Conservation (phyloP, 2,329 filamentous ascomycete genomes). For the Epichloe bromicola region DNA sequence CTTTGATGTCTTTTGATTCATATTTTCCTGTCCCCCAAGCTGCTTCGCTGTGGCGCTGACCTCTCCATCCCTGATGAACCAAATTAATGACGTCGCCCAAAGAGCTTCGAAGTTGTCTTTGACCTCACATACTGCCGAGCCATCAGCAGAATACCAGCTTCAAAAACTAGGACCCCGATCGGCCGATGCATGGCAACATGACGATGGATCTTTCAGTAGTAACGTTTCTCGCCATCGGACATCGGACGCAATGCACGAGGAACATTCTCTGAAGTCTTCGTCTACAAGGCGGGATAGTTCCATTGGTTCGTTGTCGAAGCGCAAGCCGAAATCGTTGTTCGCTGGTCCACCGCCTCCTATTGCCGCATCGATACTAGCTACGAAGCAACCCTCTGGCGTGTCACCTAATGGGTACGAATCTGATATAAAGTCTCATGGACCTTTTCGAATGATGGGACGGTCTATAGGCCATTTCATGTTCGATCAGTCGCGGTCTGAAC, state of each 20-base stretch:
- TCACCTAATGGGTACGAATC: slow-evolving; percentile 9
- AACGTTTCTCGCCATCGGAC: not conserved
- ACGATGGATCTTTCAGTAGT: slow-evolving; percentile 7
- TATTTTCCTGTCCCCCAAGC: not conserved
- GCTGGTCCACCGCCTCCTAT: slow-evolving; percentile 39
- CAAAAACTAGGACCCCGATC: slow-evolving; percentile 25
- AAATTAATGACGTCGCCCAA: slow-evolving; percentile 13
- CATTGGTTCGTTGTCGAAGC: slow-evolving; percentile 19
- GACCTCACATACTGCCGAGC: slow-evolving; percentile 11
- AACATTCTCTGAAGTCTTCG: slow-evolving; percentile 9
- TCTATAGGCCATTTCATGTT: slow-evolving; percentile 24
- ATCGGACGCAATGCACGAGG: slow-evolving; percentile 4
- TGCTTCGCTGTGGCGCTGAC: slow-evolving; percentile 2
- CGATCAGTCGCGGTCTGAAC: slow-evolving; percentile 16
- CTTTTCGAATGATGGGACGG: slow-evolving; percentile 4
- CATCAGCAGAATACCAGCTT: slow-evolving; percentile 24
- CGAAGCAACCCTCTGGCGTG: slow-evolving; percentile 3
- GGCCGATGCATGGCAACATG: slow-evolving; percentile 13
- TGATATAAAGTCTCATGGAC: not conserved
- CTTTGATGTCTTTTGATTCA: not conserved
- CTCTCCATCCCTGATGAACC: slow-evolving; percentile 16
- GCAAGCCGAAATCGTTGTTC: slow-evolving; percentile 26
- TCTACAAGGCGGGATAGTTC: slow-evolving; percentile 14
- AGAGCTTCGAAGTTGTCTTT: slow-evolving; percentile 16
- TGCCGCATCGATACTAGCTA: slow-evolving; percentile 26